Conservation (phyloP, 495 filamentous ascomycete genomes). For the Eremomyces bilateralis region DNA sequence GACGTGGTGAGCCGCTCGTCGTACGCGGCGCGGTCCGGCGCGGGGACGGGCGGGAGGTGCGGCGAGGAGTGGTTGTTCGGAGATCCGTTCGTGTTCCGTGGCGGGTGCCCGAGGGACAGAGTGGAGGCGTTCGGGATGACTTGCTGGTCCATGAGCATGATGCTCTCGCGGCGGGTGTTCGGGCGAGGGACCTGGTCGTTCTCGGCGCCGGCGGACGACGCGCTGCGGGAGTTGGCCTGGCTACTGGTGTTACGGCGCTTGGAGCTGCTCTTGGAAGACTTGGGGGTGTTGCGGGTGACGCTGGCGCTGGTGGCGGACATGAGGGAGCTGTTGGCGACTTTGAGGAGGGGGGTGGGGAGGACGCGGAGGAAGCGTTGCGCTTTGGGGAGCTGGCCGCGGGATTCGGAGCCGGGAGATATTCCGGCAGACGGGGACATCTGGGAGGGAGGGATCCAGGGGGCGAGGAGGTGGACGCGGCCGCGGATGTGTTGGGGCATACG, state of each 20-base stretch:
- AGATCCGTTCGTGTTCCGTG: slow-evolving; percentile 1
- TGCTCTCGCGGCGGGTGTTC: slow-evolving; percentile 14
- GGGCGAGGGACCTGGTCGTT: slow-evolving; percentile 4
- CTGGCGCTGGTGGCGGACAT: slow-evolving; percentile 81
- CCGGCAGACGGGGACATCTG: slow-evolving; percentile 59
- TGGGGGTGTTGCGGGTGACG: slow-evolving; percentile 64
- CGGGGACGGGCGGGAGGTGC: background rate
- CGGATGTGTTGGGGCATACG: slow-evolving; percentile 92
- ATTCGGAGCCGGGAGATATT: slow-evolving; percentile 40
- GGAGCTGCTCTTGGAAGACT: slow-evolving; percentile 28
- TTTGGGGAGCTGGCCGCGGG: slow-evolving; percentile 72
- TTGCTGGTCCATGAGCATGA: slow-evolving; percentile 20
- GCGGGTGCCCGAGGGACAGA: slow-evolving; percentile 8
- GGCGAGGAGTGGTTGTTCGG: background rate
- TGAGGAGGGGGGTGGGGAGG: slow-evolving; percentile 76
- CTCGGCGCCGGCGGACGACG: slow-evolving; percentile 17
- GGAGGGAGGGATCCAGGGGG: slow-evolving; percentile 96
- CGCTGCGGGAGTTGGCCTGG: slow-evolving; percentile 7
- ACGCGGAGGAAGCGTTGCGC: slow-evolving; percentile 79
- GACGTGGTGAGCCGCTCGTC: slow-evolving; percentile 71
- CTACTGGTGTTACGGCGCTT: slow-evolving; percentile 4
- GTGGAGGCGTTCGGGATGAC: slow-evolving; percentile 14
- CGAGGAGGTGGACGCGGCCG: slow-evolving; percentile 82
- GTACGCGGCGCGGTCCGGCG: slow-evolving; percentile 38
- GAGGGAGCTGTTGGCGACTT: slow-evolving; percentile 84